Evolutionary conservation across 2,329 filamentous ascomycete species (phyloP), one percentile per base, ranked within the genome.

Genomic region (Coniochaeta sp.): DNA sequence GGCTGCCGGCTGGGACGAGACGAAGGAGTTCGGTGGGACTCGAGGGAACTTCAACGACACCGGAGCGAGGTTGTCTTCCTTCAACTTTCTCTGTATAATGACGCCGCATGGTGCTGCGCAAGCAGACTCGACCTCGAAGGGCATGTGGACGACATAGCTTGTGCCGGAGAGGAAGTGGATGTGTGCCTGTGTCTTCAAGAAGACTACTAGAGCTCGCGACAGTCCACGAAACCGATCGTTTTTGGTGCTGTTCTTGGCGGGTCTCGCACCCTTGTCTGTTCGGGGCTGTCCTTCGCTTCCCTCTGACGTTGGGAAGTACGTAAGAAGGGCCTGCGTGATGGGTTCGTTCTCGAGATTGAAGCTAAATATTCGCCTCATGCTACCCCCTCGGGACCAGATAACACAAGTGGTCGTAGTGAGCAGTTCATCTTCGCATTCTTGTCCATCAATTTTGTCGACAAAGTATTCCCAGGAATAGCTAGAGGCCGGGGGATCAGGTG

Each of bases 171-270:
- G 82, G 71, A 96, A 97, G 78, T 93, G 96, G 65, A 99, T 86
- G 71, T 98, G 93, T 24, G 91, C 92, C 70, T 98, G 93, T 0
- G 91, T 93, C 74, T 90, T 93, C 65, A 99, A 84, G 66, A 98
- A 89, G 57, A 99, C 89, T 8, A 98, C 91, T 62, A 99, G 77
- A 4, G 93, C 92, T 68, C 88, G 82, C 47, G 83, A 82, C 26
- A 84, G 72, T 0, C 65, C 60, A 12, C 65, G 65, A 16, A 64
- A 63, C 10, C 64, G 61, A 12, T 64, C 59, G 8, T 62, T 7
- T 16, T 47, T 60, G 16, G 55, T 59, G 14, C 22, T 63, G 17
- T 57, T 61, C 42, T 32, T 59, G 26, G 38, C 24, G 12, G 61
- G 59, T 44, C 5, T 40, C 3, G 50, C 62, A 55, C 26, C 61